Evolutionary conservation across 1,284 basidiomycete species (phyloP).

Genomic region (Melanopsichium pennsylvanicum): DNA sequence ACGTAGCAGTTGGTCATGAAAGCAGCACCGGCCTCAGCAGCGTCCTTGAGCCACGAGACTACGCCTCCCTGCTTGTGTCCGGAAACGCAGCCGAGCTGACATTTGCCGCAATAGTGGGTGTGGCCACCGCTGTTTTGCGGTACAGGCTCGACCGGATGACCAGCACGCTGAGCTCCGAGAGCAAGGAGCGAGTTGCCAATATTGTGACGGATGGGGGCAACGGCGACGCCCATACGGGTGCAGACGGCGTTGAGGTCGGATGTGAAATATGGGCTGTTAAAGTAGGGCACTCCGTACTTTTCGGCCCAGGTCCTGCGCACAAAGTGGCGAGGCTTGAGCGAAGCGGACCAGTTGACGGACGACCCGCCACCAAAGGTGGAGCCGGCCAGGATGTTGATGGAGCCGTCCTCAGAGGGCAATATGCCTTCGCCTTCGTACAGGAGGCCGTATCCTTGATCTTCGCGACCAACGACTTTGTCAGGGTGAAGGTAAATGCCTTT

Average conservation of each 20-base stretch:
- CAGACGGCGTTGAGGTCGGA: slow-evolving; percentile 66
- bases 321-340: slow-evolving; percentile 66
- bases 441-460: slow-evolving; percentile 64
- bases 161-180: slow-evolving; percentile 60
- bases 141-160: slow-evolving; percentile 62
- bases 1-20: slow-evolving; percentile 65
- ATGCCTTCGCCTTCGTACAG: slow-evolving; percentile 67
- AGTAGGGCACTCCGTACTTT: slow-evolving; percentile 65
- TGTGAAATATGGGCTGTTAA: slow-evolving; percentile 63
- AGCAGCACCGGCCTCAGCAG: slow-evolving; percentile 64
- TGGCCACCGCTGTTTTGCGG: slow-evolving; percentile 68
- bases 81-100: slow-evolving; percentile 66
- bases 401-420: slow-evolving; percentile 66
- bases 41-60: slow-evolving; percentile 66
- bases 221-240: slow-evolving; percentile 66
- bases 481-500: slow-evolving; percentile 67
- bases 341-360: slow-evolving; percentile 69
- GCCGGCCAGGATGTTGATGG: slow-evolving; percentile 67
- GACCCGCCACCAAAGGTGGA: slow-evolving; percentile 69
- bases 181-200: slow-evolving; percentile 65
- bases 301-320: slow-evolving; percentile 67
- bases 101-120: slow-evolving; percentile 67
- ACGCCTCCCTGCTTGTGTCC: slow-evolving; percentile 66
- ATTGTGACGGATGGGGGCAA: slow-evolving; percentile 66
- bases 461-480: slow-evolving; percentile 62